A percentile compares a stretch with the other conserved stretches of the same genome.
These are phyloP conservation scores for Epichloe sibirici DNA, from an alignment of 2,329 filamentous ascomycete species.

Conservation along the genomic window DNA sequence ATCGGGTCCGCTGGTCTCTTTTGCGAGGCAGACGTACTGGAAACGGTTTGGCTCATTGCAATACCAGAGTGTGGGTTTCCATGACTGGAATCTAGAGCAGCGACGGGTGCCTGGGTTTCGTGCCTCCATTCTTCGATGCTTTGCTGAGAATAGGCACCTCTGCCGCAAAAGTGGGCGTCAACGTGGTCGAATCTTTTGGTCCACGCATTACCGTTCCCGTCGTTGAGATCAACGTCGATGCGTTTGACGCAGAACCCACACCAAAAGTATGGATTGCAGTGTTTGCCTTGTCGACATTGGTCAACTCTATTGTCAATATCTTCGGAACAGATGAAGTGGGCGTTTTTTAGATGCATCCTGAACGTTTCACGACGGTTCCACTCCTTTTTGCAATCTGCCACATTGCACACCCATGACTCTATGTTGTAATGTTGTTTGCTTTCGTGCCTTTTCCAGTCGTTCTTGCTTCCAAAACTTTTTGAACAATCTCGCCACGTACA, in stretches of 20 bases:
- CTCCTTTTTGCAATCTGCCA: conserved; percentile 44
- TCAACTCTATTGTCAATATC: conserved; percentile 33
- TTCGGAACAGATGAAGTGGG: conserved; percentile 24
- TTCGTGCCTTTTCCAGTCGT: conserved; percentile 90
- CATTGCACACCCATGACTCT: conserved; percentile 60
- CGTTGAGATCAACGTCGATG: conserved; percentile 37
- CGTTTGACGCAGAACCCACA: conserved; percentile 66
- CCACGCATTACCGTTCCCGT: conserved; percentile 34
- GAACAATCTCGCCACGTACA: conserved; percentile 62
- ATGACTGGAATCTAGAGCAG: conserved; percentile 1
- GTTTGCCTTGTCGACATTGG: conserved; percentile 48
- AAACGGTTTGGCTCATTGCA: not conserved
- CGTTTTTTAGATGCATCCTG: conserved; percentile 45
- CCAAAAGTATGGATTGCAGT: conserved; percentile 62
- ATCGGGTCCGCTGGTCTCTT: conserved; percentile 1
- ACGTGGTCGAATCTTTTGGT: conserved; percentile 57
- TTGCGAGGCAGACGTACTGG: not conserved
- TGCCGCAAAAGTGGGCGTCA: conserved; percentile 54
- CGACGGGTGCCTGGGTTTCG: conserved; percentile 9
- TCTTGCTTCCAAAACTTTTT: conserved; percentile 79
- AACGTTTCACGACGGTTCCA: conserved; percentile 49
- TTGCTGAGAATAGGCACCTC: conserved; percentile 23
- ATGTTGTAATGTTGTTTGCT: conserved; percentile 62
- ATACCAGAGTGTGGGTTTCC: conserved; percentile 7
- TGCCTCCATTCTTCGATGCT: conserved; percentile 45